Percentiles rank a stretch among this genome's conserved stretches.
Conservation (phyloP, 257 asterid species). For the Lantana camara region DNA sequence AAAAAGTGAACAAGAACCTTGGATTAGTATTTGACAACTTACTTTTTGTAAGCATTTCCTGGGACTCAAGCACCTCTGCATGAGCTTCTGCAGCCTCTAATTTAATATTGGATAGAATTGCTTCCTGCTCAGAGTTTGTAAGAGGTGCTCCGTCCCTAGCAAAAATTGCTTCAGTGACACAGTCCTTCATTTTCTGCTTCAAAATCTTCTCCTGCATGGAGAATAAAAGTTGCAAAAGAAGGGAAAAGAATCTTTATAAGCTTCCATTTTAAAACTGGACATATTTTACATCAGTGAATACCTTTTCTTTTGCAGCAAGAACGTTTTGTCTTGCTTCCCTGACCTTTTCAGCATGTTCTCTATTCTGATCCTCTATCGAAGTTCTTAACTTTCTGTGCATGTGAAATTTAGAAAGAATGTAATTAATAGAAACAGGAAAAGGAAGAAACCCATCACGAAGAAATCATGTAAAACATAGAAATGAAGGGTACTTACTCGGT, state of each 20-base stretch:
- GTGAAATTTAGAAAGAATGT: neutral
- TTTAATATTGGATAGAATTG: slow-evolving; percentile 48
- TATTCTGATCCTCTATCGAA: slow-evolving; percentile 66
- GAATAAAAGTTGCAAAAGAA: slow-evolving; percentile 2
- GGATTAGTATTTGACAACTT: slow-evolving; percentile 35
- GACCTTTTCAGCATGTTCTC: slow-evolving; percentile 39
- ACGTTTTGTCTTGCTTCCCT: slow-evolving; percentile 64
- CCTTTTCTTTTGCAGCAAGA: slow-evolving; percentile 67
- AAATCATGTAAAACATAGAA: neutral
- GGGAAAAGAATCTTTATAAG: neutral
- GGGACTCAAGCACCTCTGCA: slow-evolving; percentile 53
- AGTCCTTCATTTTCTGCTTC: slow-evolving; percentile 60
- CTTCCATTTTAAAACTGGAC: neutral
- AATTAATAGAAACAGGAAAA: slow-evolving; percentile 4
- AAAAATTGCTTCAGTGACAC: slow-evolving; percentile 50
- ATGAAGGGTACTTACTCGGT: slow-evolving; percentile 54
- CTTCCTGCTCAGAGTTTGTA: slow-evolving; percentile 60
- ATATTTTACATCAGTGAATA: slow-evolving; percentile 16
- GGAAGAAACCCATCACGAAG: too few relatives aligned
- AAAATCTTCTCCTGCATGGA: slow-evolving; percentile 62
- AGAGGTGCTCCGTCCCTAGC: slow-evolving; percentile 52
- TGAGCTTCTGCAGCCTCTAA: slow-evolving; percentile 57
- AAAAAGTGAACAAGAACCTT: slow-evolving; percentile 8
- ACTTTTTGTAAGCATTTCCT: slow-evolving; percentile 41
- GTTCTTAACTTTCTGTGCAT: slow-evolving; percentile 53